A percentile compares a stretch with the other conserved stretches of the same genome.
phyloP scores from a whole-genome alignment of 2,329 filamentous ascomycete species.

The Lomentospora prolificans region DNA sequence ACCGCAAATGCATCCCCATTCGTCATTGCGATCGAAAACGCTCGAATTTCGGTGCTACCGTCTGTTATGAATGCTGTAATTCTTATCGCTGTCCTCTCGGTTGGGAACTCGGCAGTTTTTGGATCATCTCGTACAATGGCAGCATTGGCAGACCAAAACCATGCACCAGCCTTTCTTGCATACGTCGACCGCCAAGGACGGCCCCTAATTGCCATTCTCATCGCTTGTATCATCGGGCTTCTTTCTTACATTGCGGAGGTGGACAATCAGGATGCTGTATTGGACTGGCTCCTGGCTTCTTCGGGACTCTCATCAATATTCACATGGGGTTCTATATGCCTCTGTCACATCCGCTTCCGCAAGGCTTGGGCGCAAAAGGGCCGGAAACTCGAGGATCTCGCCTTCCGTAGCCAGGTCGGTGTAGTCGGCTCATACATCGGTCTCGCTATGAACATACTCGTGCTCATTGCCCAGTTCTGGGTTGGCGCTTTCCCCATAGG shows the following conservation, averaged over 20 bases:
- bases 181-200: constrained; percentile 80
- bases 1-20: constrained; percentile 77
- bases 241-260: constrained; percentile 64
- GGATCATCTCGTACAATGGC: constrained; percentile 84
- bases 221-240: constrained; percentile 60
- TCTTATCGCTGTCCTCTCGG: constrained; percentile 78
- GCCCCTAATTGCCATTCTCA: constrained; percentile 60
- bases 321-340: constrained; percentile 76
- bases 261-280: constrained; percentile 46
- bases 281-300: constrained; percentile 69
- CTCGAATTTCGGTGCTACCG: constrained; percentile 70
- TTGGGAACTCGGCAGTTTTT: constrained; percentile 87
- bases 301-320: constrained; percentile 63
- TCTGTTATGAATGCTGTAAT: constrained; percentile 95
- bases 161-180: constrained; percentile 65
- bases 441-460: constrained; percentile 61
- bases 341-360: constrained; percentile 90
- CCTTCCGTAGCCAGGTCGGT: constrained; percentile 73
- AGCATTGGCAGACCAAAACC: constrained; percentile 77
- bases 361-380: constrained; percentile 63
- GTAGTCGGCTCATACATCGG: constrained; percentile 73
- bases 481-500: constrained; percentile 68
- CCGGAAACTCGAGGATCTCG: constrained; percentile 63
- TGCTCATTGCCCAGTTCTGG: constrained; percentile 82
- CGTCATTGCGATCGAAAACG: constrained; percentile 82